Percentiles rank a stretch among this genome's conserved stretches.
phyloP scores from a whole-genome alignment of 768 basidiomycete genomes.

The Mycena belliarum region DNA sequence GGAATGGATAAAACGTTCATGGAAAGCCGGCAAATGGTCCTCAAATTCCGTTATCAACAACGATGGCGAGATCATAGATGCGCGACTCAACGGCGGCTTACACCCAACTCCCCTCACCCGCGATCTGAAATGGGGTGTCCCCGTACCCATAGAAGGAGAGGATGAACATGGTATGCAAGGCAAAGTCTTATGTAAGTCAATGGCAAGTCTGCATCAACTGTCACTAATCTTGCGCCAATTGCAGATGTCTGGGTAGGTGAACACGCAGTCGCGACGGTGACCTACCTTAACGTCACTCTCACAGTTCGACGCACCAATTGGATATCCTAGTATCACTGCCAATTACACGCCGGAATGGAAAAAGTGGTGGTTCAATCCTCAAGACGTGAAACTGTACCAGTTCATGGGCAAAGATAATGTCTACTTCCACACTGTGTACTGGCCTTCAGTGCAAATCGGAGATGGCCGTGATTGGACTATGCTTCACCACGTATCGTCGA shows the following conservation, averaged over 20 bases:
- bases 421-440: constrained; percentile 97
- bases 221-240: constrained; percentile 4
- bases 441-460: constrained; percentile 85
- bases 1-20: constrained; percentile 83
- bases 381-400: constrained; percentile 90
- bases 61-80: constrained; percentile 88
- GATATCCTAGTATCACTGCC: constrained; percentile 96
- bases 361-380: constrained; percentile 94
- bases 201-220: background rate
- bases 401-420: constrained; percentile 99
- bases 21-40: constrained; percentile 87
- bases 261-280: background rate
- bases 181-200: constrained; percentile 89
- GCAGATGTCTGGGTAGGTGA: constrained; percentile 89
- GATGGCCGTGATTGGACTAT: constrained; percentile 93
- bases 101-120: constrained; percentile 89
- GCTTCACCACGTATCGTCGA: constrained; percentile 92
- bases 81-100: constrained; percentile 82
- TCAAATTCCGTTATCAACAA: constrained; percentile 87
- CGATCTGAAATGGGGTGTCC: constrained; percentile 95
- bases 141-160: constrained; percentile 78
- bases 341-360: constrained; percentile 94
- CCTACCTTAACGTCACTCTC: background rate
- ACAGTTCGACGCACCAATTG: constrained; percentile 46
- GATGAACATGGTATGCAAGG: constrained; percentile 84